phyloP scores from a whole-genome alignment of 1,284 basidiomycete species.

The Omphalotus olearius region DNA sequence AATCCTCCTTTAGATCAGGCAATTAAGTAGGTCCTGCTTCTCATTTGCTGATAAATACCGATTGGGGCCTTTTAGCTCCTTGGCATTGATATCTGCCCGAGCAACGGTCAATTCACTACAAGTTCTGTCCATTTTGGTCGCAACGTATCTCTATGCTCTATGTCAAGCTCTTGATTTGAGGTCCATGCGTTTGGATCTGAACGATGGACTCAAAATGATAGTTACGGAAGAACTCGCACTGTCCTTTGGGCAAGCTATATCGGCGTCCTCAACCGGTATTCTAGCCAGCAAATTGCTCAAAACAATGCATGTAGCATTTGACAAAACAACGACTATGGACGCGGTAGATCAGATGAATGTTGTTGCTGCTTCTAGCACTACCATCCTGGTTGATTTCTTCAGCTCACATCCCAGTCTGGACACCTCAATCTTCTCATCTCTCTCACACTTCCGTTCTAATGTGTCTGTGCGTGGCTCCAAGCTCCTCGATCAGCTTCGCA shows the following conservation, averaged over 20 bases:
- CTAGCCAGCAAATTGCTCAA: conserved; percentile 28
- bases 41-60: conserved; percentile 5
- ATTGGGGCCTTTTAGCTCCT: conserved; percentile 50
- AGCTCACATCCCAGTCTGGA: conserved; percentile 19
- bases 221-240: conserved; percentile 43
- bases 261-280: conserved; percentile 26
- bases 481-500: conserved; percentile 46
- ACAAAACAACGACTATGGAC: conserved; percentile 69
- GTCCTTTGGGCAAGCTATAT: conserved; percentile 51
- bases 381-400: conserved; percentile 56
- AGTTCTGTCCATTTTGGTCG: conserved; percentile 67
- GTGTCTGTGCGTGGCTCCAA: conserved; percentile 42
- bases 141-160: conserved; percentile 72
- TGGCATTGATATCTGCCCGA: conserved; percentile 77
- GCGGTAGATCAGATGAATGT: conserved; percentile 60
- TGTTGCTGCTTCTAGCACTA: conserved; percentile 57
- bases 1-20: conserved; percentile 75
- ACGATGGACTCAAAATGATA: conserved; percentile 42
- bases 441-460: conserved; percentile 49
- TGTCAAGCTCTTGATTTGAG: conserved; percentile 83
- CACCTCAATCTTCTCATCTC: conserved; percentile 21
- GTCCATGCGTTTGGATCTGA: conserved; percentile 64
- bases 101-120: conserved; percentile 75
- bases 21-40: conserved; percentile 55
- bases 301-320: conserved; percentile 48